These are phyloP conservation scores for Beta lomatogona DNA, from an alignment of 179 eudicot genomes.

Conservation along the genomic window DNA sequence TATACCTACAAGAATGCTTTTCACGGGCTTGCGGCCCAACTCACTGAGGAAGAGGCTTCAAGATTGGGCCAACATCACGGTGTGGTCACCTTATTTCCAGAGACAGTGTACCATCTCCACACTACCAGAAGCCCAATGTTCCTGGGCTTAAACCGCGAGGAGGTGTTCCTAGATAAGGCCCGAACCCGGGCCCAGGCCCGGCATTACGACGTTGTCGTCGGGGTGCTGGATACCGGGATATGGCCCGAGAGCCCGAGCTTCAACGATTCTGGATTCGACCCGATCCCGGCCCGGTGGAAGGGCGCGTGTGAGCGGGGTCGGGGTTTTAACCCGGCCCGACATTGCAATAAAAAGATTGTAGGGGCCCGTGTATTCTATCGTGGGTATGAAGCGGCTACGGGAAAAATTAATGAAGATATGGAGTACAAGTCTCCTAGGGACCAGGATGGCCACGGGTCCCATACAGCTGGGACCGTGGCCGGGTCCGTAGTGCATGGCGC, in stretches of 20 bases:
- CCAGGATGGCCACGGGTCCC: conserved; percentile 89
- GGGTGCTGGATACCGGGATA: conserved; percentile 84
- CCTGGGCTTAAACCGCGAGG: conserved; percentile 56
- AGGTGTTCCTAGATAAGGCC: conserved; percentile 13
- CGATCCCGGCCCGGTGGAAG: conserved; percentile 65
- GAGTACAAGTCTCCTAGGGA: conserved; percentile 82
- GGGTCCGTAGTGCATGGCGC: conserved; percentile 73
- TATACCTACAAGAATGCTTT: conserved; percentile 69
- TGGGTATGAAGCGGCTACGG: conserved; percentile 80
- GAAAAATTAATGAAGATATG: conserved; percentile 55
- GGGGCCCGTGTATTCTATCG: conserved; percentile 75
- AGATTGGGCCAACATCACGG: conserved; percentile 40
- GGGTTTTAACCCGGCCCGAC: conserved; percentile 49
- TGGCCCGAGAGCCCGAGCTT: conserved; percentile 97
- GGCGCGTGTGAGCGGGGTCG: conserved; percentile 73
- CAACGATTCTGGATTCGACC: conserved; percentile 57
- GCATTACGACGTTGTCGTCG: conserved; percentile 68
- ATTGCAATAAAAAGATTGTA: conserved; percentile 68
- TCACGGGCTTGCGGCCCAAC: conserved; percentile 75
- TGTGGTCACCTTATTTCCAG: conserved; percentile 57
- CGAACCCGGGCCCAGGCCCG: conserved; percentile 26
- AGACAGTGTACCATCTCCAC: conserved; percentile 58
- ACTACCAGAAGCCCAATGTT: conserved; percentile 81
- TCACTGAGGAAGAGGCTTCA: conserved; percentile 54
- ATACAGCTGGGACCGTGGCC: conserved; percentile 82